Conservation (phyloP, 164 flowering plant species). For the Umbilicus rupestris region DNA sequence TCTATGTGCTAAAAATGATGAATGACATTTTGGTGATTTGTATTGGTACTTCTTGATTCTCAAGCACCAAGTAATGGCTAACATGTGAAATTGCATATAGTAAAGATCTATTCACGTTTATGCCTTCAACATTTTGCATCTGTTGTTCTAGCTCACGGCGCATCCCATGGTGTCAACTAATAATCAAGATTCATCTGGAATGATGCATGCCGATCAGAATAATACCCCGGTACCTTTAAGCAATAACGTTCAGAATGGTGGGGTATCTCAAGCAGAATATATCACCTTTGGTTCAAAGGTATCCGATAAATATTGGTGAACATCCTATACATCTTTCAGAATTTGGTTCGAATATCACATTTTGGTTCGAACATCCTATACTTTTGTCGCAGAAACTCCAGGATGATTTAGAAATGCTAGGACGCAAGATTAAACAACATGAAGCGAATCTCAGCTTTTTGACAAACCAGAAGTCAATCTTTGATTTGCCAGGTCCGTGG, state of each 20-base stretch:
- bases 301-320: not conserved
- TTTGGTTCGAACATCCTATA: not conserved
- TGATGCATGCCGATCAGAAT: slow-evolving; percentile 24
- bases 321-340: not conserved
- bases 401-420: slow-evolving; percentile 50
- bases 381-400: slow-evolving; percentile 46
- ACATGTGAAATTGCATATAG: not conserved
- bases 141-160: slow-evolving; percentile 14
- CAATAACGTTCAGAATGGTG: slow-evolving; percentile 32
- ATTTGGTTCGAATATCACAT: not conserved
- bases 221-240: slow-evolving; percentile 13
- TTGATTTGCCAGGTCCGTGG: slow-evolving; percentile 62
- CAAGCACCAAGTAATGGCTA: too few species aligned
- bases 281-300: slow-evolving; percentile 35
- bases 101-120: not conserved
- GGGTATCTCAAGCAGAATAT: slow-evolving; percentile 19
- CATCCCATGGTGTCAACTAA: slow-evolving; percentile 15
- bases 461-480: slow-evolving; percentile 50
- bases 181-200: slow-evolving; percentile 22
- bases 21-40: too few species aligned
- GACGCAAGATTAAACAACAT: slow-evolving; percentile 53
- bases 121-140: not conserved
- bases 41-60: too few species aligned
- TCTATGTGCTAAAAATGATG: too few species aligned
- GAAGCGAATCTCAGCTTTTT: slow-evolving; percentile 54